Conservation (phyloP, 176 grass and related monocot species). For the maize (Zea mays) region Zm-B73-REFERENCE-NAM-5.0 NC_050099.1:186800001-186800500, state of each 20-base stretch:
- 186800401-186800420: no score
- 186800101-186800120: no score
- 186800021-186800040: not conserved
- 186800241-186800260: no score
- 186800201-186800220: no score
- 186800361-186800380: not conserved
- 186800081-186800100: no score
- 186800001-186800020: not conserved
- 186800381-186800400: not conserved
- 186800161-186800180: no score
- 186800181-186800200: no score
- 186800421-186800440: constrained; percentile 20
- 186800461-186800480: constrained; percentile 20
- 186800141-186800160: no score
- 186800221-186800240: no score
- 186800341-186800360: not conserved
- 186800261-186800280: not conserved
- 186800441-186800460: constrained; percentile 13
- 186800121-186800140: no score
- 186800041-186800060: not conserved
- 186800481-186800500: not conserved
- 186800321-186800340: not conserved
- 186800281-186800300: not conserved
- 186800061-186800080: not conserved
- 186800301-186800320: not conserved